Percentiles rank a stretch among this genome's conserved stretches.
Evolutionary conservation across 805 yeast genomes (phyloP).

Genomic region (Kuraishia hungarica): DNA sequence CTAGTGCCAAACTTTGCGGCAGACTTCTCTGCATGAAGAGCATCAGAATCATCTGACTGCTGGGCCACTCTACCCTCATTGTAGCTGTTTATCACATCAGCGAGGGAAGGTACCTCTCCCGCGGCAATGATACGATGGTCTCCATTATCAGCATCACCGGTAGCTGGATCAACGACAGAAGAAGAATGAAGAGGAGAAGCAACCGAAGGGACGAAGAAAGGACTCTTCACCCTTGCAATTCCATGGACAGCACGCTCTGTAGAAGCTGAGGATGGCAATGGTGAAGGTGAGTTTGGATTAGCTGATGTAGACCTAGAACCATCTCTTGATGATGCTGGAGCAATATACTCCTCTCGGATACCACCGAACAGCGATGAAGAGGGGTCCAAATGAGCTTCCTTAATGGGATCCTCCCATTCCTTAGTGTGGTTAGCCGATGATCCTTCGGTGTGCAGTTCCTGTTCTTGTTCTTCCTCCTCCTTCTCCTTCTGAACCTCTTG

Average conservation of each 20-base stretch:
- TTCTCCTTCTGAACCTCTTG: constrained; percentile 15
- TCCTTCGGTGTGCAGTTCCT: not conserved
- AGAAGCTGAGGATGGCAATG: not conserved
- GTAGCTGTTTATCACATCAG: constrained; percentile 21
- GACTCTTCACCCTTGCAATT: not conserved
- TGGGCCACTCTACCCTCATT: constrained; percentile 20
- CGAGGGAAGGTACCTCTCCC: constrained; percentile 17
- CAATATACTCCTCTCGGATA: constrained; percentile 22
- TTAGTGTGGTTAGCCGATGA: constrained; percentile 4
- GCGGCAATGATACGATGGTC: constrained; percentile 11
- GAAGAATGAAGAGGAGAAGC: not conserved
- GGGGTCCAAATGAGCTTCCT: constrained; percentile 4
- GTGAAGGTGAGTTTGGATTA: not conserved
- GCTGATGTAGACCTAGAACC: not conserved
- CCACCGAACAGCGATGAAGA: constrained; percentile 14
- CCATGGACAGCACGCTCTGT: not conserved
- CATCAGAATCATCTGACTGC: constrained; percentile 5
- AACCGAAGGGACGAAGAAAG: not conserved
- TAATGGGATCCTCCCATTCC: constrained; percentile 5
- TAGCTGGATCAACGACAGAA: not conserved
- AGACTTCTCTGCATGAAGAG: constrained; percentile 5
- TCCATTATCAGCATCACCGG: constrained; percentile 4
- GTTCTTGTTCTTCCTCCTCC: not conserved
- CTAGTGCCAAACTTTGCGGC: constrained; percentile 5
- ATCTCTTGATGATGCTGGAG: constrained; percentile 20